Base-by-base conservation (phyloP, 768 basidiomycete species). In the Cubamyces lactineus region DNA sequence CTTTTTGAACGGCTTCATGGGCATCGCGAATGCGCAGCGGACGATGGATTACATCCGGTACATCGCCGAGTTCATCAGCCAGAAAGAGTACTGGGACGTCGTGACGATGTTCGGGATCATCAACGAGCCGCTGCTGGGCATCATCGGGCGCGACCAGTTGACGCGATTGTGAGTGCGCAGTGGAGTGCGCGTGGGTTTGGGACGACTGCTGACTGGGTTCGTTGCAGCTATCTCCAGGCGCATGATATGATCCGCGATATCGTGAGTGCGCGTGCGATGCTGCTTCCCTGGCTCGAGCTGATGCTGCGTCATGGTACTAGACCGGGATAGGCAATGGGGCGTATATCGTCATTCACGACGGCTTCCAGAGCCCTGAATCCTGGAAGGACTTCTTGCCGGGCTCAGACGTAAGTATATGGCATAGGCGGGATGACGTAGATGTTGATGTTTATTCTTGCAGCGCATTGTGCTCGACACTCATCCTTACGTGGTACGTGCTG, bases 11-110 rank as follows among this genome's bases (percentile, higher is more conserved):
- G 88, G 89, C 6, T 85, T 86, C 58, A 95, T 95, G 94, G 94
- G 94, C 13, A 67, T 94, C 47, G 92, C 92, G 50, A 96, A 96
- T 70, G 95, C 91, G 8, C 84, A 96, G 73, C 82, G 94, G 34
- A 84, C 89, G 26, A 76, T 95, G 53, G 84, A 89, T 72, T 88
- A 91, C 69, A 86, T 96, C 63, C 85, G 94, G 26, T 80, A 89
- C 30, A 76, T 92, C 65, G 83, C 85, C 48, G 88, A 92, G 75
- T 97, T 96, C 77, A 88, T 96, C 70, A 84, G 84, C 4, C 91
- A 94, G 72, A 84, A 87, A 66, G 79, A 84, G 67, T 92, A 89
- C 78, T 77, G 75, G 61, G 76, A 87, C 53, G 84, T 94, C 6
- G 76, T 89, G 39, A 81, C 81, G 15, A 70, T 85, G 61, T 86